A percentile compares a stretch with the other conserved stretches of the same genome.
Conservation (phyloP, 2,329 filamentous ascomycete genomes). For the Microsporum audouinii region DNA sequence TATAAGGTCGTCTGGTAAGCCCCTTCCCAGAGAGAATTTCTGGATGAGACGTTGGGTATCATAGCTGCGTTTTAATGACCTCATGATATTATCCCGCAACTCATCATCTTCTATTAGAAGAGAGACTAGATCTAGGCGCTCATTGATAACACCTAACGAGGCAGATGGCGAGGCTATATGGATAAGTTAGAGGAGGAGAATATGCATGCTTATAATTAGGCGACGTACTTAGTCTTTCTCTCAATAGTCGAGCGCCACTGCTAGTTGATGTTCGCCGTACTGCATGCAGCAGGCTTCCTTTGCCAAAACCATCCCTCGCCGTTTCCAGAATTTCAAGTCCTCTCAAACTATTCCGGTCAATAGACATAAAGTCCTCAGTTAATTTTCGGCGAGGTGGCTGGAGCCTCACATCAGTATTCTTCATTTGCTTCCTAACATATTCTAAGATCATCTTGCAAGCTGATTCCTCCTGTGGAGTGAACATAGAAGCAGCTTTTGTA, state of each 20-base stretch:
- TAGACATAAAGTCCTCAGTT: slow-evolving; percentile 66
- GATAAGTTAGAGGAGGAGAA: background rate
- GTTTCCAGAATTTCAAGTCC: slow-evolving; percentile 84
- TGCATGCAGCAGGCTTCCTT: slow-evolving; percentile 82
- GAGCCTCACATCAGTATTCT: slow-evolving; percentile 66
- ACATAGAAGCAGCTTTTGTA: slow-evolving; percentile 41
- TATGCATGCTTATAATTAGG: background rate
- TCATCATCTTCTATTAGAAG: slow-evolving; percentile 56
- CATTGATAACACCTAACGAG: slow-evolving; percentile 65
- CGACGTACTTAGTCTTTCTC: slow-evolving; percentile 60
- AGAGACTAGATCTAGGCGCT: slow-evolving; percentile 69
- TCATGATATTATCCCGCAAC: slow-evolving; percentile 57
- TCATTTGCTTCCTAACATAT: slow-evolving; percentile 70
- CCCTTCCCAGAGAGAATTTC: slow-evolving; percentile 83
- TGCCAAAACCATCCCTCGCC: slow-evolving; percentile 63
- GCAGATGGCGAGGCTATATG: slow-evolving; percentile 64
- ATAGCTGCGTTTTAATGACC: slow-evolving; percentile 61
- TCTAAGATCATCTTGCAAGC: slow-evolving; percentile 73
- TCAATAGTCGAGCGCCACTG: slow-evolving; percentile 73
- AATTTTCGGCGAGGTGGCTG: slow-evolving; percentile 69
- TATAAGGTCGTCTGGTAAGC: slow-evolving; percentile 83
- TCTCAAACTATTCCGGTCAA: slow-evolving; percentile 83
- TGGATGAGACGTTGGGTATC: slow-evolving; percentile 86
- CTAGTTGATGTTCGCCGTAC: slow-evolving; percentile 82
- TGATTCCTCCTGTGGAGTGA: slow-evolving; percentile 57